Evolutionary conservation across 257 asterid species (phyloP).

Genomic region (Solanum neorickii): DNA sequence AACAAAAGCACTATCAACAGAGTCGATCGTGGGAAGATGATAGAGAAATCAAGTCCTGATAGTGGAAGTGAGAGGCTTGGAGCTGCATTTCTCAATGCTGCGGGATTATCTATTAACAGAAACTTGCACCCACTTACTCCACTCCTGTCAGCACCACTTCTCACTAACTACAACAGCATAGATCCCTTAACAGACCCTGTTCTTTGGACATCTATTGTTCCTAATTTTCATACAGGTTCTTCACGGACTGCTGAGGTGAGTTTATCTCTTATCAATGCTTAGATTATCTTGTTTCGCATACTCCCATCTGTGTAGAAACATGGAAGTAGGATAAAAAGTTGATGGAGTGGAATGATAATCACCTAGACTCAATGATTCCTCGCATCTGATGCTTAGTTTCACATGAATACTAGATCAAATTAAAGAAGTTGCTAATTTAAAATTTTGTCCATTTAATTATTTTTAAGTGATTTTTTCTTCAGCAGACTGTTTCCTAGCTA

Average conservation of each 20-base stretch:
- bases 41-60: constrained; percentile 50
- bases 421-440: neutral
- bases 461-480: neutral
- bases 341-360: neutral
- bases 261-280: constrained; percentile 1
- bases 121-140: constrained; percentile 50
- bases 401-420: neutral
- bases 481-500: neutral
- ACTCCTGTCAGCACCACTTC: constrained; percentile 74
- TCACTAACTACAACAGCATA: constrained; percentile 53
- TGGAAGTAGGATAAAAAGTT: neutral
- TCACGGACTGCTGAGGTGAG: constrained; percentile 62
- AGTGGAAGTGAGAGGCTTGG: constrained; percentile 45
- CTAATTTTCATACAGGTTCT: constrained; percentile 66
- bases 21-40: constrained; percentile 44
- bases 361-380: neutral
- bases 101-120: constrained; percentile 53
- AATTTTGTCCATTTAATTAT: neutral
- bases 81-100: constrained; percentile 45
- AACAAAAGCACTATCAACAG: constrained; percentile 43
- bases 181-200: constrained; percentile 74
- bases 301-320: neutral
- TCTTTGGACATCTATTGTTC: constrained; percentile 73
- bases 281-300: neutral
- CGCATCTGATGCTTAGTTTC: neutral